phyloP scores from a whole-genome alignment of 2,329 filamentous ascomycete species.

The Paracoccidioides lutzii region DNA sequence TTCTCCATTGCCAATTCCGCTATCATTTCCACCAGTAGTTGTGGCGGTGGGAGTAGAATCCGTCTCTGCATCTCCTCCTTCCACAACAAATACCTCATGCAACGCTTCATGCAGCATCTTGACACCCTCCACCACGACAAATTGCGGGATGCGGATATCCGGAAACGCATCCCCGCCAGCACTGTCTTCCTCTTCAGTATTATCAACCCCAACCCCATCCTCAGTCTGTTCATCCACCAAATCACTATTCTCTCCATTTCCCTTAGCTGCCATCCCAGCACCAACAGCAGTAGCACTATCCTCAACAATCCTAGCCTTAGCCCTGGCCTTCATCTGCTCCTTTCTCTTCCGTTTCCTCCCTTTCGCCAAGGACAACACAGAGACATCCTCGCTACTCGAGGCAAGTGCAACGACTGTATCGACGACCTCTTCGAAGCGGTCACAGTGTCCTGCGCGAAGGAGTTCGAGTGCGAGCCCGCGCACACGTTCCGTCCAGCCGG shows the following conservation, averaged over 20 bases:
- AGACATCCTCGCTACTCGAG: conserved; percentile 21
- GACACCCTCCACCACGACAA: conserved; percentile 39
- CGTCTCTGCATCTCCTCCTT: conserved; percentile 27
- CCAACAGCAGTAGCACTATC: conserved; percentile 10
- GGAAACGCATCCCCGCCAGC: not conserved
- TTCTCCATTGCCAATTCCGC: not conserved
- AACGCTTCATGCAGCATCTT: conserved; percentile 40
- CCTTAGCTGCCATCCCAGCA: conserved; percentile 5
- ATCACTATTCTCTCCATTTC: conserved; percentile 9
- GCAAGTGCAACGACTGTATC: conserved; percentile 39
- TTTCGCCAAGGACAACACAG: conserved; percentile 15
- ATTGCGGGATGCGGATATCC: conserved; percentile 38
- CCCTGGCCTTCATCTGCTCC: conserved; percentile 6
- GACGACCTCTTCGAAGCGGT: conserved; percentile 45
- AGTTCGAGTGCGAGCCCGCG: conserved; percentile 42
- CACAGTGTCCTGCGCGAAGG: conserved; percentile 45
- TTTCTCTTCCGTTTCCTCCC: conserved; percentile 13
- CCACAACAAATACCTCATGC: conserved; percentile 25
- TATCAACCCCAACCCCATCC: not conserved
- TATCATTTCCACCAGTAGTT: not conserved
- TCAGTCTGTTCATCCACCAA: not conserved
- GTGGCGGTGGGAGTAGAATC: not conserved
- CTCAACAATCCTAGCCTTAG: not conserved
- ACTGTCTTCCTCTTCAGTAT: not conserved
- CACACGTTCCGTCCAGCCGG: conserved; percentile 47